phyloP scores from a whole-genome alignment of 371 early-diverging fungal species.

The Batkoa obscura region DNA sequence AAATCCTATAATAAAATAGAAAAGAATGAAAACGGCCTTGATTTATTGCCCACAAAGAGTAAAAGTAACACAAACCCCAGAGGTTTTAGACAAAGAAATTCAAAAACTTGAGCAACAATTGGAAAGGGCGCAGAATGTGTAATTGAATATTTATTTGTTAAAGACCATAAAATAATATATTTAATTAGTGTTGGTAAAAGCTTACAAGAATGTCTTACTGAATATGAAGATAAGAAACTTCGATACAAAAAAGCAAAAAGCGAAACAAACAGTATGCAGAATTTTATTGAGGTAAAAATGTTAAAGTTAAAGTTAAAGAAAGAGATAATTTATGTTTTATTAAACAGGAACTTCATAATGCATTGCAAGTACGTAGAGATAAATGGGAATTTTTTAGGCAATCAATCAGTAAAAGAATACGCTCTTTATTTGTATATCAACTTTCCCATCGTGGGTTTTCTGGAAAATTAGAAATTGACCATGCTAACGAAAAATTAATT shows the following conservation, averaged over 20 bases:
- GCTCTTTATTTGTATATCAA: slow-evolving; percentile 42
- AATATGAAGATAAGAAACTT: slow-evolving; percentile 21
- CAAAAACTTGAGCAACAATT: slow-evolving; percentile 26
- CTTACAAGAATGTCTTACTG: slow-evolving; percentile 29
- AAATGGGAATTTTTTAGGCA: slow-evolving; percentile 45
- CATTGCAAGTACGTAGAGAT: slow-evolving; percentile 32
- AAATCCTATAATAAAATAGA: slow-evolving; percentile 9
- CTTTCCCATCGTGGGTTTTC: slow-evolving; percentile 70
- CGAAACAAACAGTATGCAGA: slow-evolving; percentile 6
- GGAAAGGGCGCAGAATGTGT: slow-evolving; percentile 25
- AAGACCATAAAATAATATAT: slow-evolving; percentile 12
- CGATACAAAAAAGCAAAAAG: slow-evolving; percentile 33
- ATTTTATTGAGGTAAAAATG: background rate
- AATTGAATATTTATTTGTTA: slow-evolving; percentile 4
- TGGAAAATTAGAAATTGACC: slow-evolving; percentile 70
- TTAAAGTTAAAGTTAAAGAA: too few relatives aligned
- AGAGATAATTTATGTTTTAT: background rate
- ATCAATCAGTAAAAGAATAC: slow-evolving; percentile 54
- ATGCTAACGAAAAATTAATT: slow-evolving; percentile 41
- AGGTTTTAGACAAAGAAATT: slow-evolving; percentile 37
- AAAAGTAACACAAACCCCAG: slow-evolving; percentile 18
- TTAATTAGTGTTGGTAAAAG: slow-evolving; percentile 17
- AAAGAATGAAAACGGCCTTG: slow-evolving; percentile 24
- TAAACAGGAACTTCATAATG: slow-evolving; percentile 22
- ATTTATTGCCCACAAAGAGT: slow-evolving; percentile 44